Percentiles rank a stretch among this genome's conserved stretches.
Conservation (phyloP, 257 asterid genomes). For the Buddleja alternifolia region DNA sequence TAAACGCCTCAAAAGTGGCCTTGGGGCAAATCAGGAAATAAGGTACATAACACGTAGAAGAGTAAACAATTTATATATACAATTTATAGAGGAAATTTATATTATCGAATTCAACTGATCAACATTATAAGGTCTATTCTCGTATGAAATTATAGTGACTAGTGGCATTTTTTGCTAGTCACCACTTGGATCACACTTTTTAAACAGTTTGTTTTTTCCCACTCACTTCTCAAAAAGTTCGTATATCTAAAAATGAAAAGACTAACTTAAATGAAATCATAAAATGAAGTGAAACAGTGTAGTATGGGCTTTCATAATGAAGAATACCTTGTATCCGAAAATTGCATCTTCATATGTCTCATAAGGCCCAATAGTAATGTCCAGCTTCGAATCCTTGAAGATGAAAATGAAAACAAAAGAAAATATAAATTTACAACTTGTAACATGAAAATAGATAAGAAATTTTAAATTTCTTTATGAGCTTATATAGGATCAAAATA, state of each 20-base stretch:
- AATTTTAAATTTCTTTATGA: constrained; percentile 21
- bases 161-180: neutral
- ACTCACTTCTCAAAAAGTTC: constrained; percentile 11
- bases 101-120: neutral
- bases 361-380: constrained; percentile 92
- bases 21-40: constrained; percentile 35
- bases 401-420: constrained; percentile 10
- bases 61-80: constrained; percentile 7
- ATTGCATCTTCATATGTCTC: constrained; percentile 94
- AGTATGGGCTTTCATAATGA: neutral
- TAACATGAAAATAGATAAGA: constrained; percentile 20
- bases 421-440: constrained; percentile 16
- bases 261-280: constrained; percentile 12
- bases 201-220: constrained; percentile 7
- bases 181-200: constrained; percentile 3
- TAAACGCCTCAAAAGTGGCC: constrained; percentile 97
- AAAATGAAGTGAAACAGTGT: neutral
- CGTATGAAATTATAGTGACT: constrained; percentile 10
- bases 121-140: neutral
- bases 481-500: neutral
- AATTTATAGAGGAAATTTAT: neutral
- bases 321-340: constrained; percentile 93
- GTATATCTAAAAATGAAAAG: constrained; percentile 3
- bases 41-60: constrained; percentile 5
- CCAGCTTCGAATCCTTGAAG: constrained; percentile 88